Evolutionary conservation across 768 basidiomycete species (phyloP), one percentile per base, ranked within the genome.

Genomic region (Mycena sanguinolenta): DNA sequence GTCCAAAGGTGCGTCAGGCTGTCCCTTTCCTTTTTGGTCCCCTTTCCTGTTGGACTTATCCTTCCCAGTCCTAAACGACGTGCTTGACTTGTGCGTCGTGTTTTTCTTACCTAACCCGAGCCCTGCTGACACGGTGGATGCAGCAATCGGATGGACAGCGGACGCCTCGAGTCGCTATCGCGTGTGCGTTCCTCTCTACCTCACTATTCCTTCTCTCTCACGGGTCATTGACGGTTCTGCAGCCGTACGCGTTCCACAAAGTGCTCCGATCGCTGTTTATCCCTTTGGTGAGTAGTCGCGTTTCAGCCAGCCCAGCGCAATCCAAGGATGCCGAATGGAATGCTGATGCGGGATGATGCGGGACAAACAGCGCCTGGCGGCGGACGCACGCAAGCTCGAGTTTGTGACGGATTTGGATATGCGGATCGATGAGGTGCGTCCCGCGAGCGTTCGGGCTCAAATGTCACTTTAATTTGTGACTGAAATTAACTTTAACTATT

Each of bases 61-160:
- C 27, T 67, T 39, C 34, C 28, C 28, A 89, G 90, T 91, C 8
- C 81, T 90, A 36, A 90, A 91, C 63, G 90, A 91, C 73, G 87
- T 91, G 34, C 83, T 91, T 21, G 90, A 90, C 73, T 90, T 91
- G 85, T 89, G 71, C 46, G 65, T 23, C 28, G 66, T 4, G 25
- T 23, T 53, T 59, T 30, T 58, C 23, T 38, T 58, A 38, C 36
- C 23, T 36, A 58, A 38, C 16, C n/a, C 30, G 10, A 21, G 23
- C 23, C 36, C 55, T 2, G 55, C 55, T 38, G 34, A 38, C 10
- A 2, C 19, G 3, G 17, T 27, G 39, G 39, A 16, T 46, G 28
- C 63, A 87, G 89, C 75, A 89, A 91, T 80, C 86, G 90, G 46
- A 90, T 90, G 90, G 91, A 93, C 74, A 89, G 89, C 61, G 90